Conservation (phyloP, 331 rosid genomes). For the Pyracantha coccinea region DNA sequence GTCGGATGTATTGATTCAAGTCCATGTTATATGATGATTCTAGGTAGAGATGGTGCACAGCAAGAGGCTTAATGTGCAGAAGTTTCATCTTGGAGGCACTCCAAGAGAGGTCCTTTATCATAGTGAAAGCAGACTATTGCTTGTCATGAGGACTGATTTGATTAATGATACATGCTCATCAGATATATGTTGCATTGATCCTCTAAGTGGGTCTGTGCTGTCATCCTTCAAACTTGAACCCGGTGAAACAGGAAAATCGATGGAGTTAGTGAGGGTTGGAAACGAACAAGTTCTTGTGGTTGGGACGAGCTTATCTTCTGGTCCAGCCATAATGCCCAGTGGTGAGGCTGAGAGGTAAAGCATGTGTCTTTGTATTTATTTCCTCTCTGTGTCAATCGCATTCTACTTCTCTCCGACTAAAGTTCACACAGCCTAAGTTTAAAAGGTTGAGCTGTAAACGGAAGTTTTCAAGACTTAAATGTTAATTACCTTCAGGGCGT, state of each 20-base stretch:
- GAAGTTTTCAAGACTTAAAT: neutral
- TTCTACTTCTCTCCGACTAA: neutral
- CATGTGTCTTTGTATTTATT: constrained; percentile 11
- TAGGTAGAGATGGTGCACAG: constrained; percentile 96
- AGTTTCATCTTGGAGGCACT: constrained; percentile 85
- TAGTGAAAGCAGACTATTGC: constrained; percentile 67
- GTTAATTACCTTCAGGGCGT: neutral
- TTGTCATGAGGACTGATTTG: constrained; percentile 90
- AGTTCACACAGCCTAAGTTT: neutral
- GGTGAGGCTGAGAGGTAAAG: constrained; percentile 85
- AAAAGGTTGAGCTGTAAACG: neutral
- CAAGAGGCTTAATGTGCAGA: constrained; percentile 92
- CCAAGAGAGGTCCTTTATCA: constrained; percentile 91
- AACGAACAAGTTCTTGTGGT: constrained; percentile 75
- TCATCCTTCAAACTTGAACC: constrained; percentile 70
- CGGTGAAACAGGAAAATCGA: constrained; percentile 87
- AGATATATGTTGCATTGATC: constrained; percentile 83
- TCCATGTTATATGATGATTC: constrained; percentile 20
- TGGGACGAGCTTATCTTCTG: constrained; percentile 77
- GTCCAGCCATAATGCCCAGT: constrained; percentile 69
- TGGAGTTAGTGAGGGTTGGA: constrained; percentile 77
- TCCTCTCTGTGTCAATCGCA: neutral
- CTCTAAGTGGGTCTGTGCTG: constrained; percentile 65
- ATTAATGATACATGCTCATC: constrained; percentile 51
- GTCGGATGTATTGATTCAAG: constrained; percentile 11